A percentile compares a stretch with the other conserved stretches of the same genome.
These are phyloP conservation scores for Pisolithus marmoratus DNA, from an alignment of 768 basidiomycete genomes.

Conservation along the genomic window DNA sequence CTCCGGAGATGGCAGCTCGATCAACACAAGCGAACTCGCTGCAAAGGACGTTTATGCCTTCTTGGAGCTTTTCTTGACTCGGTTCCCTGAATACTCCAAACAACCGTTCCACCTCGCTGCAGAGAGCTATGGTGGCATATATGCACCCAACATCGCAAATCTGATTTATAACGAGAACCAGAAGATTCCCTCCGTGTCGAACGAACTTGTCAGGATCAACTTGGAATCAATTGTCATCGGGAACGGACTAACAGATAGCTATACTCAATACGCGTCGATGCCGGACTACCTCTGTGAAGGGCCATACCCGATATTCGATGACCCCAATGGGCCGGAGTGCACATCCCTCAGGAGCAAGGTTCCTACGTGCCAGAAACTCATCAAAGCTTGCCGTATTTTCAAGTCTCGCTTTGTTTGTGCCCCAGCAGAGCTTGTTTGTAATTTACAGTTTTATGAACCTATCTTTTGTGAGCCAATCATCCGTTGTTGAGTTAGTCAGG, in stretches of 20 bases:
- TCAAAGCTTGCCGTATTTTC: slow-evolving; percentile 63
- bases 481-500: neutral
- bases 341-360: slow-evolving; percentile 54
- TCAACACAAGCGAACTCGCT: slow-evolving; percentile 78
- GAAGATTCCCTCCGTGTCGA: slow-evolving; percentile 38
- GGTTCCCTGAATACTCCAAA: slow-evolving; percentile 67
- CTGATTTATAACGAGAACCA: slow-evolving; percentile 78
- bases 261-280: slow-evolving; percentile 71
- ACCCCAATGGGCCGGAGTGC: slow-evolving; percentile 63
- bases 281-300: slow-evolving; percentile 82
- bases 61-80: slow-evolving; percentile 71
- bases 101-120: slow-evolving; percentile 75
- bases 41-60: slow-evolving; percentile 89
- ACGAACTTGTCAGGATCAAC: slow-evolving; percentile 59
- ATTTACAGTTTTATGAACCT: slow-evolving; percentile 62
- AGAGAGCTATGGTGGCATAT: slow-evolving; percentile 76
- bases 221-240: slow-evolving; percentile 80
- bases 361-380: slow-evolving; percentile 68
- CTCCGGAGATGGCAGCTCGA: slow-evolving; percentile 62
- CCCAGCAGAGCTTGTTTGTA: slow-evolving; percentile 77
- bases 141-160: slow-evolving; percentile 81
- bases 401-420: slow-evolving; percentile 60
- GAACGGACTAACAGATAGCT: slow-evolving; percentile 83
- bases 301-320: slow-evolving; percentile 76
- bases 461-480: slow-evolving; percentile 51